These are phyloP conservation scores for Periconia macrospinosa DNA, from an alignment of 2,329 filamentous ascomycete genomes.

Conservation along the genomic window DNA sequence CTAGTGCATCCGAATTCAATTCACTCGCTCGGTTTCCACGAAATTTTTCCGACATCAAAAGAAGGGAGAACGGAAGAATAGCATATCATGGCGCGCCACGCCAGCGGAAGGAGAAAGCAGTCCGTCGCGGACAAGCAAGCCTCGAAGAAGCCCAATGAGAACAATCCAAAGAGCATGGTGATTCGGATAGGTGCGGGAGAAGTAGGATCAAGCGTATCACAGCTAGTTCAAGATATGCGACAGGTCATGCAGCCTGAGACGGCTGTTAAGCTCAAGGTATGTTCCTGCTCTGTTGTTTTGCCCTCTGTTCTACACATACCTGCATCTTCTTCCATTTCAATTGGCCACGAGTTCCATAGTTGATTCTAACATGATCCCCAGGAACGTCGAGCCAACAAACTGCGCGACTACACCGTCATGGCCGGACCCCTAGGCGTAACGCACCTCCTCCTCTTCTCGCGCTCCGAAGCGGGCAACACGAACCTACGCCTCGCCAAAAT, in stretches of 20 bases:
- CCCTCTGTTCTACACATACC: neutral
- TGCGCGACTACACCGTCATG: conserved; percentile 95
- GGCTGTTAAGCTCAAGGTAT: conserved; percentile 76
- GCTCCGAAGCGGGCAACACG: conserved; percentile 86
- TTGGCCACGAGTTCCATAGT: neutral
- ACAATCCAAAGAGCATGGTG: conserved; percentile 93
- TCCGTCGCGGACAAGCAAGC: conserved; percentile 35
- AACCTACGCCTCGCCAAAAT: conserved; percentile 87
- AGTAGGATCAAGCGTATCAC: conserved; percentile 86
- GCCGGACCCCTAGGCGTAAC: conserved; percentile 90
- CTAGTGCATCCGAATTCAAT: neutral
- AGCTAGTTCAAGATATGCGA: conserved; percentile 88
- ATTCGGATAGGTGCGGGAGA: conserved; percentile 95
- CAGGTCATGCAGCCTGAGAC: conserved; percentile 96
- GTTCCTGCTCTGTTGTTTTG: too few relatives aligned
- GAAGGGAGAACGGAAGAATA: neutral
- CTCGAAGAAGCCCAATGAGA: conserved; percentile 62
- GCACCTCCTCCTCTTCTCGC: conserved; percentile 89
- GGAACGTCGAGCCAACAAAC: conserved; percentile 83
- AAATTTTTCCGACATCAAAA: neutral
- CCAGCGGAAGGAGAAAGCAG: conserved; percentile 38
- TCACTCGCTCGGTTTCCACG: neutral
- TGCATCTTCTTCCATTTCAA: too few relatives aligned
- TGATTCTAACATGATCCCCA: conserved; percentile 15
- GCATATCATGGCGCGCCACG: conserved; percentile 29